A percentile compares a stretch with the other conserved stretches of the same genome.
Conservation (phyloP, 768 basidiomycete genomes). For the Boletus sp. region DNA sequence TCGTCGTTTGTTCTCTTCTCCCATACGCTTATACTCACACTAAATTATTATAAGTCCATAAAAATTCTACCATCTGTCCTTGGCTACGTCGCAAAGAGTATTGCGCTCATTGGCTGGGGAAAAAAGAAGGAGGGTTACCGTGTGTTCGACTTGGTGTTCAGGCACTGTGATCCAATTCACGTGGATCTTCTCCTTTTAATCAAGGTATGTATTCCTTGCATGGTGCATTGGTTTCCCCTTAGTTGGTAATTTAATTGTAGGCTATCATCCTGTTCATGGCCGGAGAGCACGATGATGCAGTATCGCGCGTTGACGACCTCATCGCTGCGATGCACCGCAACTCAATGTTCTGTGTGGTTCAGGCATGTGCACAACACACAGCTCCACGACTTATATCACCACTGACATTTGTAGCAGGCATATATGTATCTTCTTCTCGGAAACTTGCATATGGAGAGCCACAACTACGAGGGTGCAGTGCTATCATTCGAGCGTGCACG, state of each 20-base stretch:
- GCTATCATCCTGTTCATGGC: not conserved
- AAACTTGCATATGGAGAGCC: not conserved
- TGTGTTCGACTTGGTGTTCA: conserved; percentile 3
- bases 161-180: not conserved
- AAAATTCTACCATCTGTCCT: not conserved
- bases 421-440: not conserved
- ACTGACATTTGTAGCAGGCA: not conserved
- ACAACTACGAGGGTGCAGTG: not conserved
- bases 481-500: not conserved
- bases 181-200: not conserved
- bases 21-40: not conserved
- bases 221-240: not conserved
- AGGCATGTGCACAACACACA: not conserved
- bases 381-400: too few species aligned
- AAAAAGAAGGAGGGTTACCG: not conserved
- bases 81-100: conserved; percentile 3
- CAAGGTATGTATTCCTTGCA: not conserved
- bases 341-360: not conserved
- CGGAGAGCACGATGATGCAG: too few species aligned
- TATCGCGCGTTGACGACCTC: not conserved
- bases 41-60: not conserved
- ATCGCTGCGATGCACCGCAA: not conserved
- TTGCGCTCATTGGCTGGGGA: not conserved
- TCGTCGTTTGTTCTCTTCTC: not conserved
- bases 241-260: not conserved